phyloP scores from a whole-genome alignment of 768 basidiomycete species.

The Mycena vitilis region DNA sequence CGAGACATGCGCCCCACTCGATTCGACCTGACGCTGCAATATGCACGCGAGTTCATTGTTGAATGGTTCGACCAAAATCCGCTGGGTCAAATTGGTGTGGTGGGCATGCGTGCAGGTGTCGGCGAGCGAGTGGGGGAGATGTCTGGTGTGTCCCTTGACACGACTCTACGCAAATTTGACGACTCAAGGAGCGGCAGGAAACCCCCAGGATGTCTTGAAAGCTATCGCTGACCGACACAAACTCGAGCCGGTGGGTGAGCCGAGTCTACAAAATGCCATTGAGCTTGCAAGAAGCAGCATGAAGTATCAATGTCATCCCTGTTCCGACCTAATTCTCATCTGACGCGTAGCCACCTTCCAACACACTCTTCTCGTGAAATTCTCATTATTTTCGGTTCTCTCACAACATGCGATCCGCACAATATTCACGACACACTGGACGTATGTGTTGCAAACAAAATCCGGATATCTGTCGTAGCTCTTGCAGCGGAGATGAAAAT shows the following conservation, averaged over 20 bases:
- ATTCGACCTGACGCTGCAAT: conserved; percentile 91
- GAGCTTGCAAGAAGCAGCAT: conserved; percentile 96
- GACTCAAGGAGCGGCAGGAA: conserved; percentile 65
- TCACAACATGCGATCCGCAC: conserved; percentile 97
- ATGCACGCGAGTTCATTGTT: conserved; percentile 88
- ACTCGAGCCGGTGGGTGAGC: conserved; percentile 91
- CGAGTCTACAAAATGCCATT: conserved; percentile 96
- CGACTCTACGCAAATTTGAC: conserved; percentile 17
- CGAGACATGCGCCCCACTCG: conserved; percentile 96
- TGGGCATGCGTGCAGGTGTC: conserved; percentile 91
- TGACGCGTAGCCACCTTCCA: conserved; percentile 84
- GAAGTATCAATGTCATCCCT: conserved; percentile 63
- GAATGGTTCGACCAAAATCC: conserved; percentile 99
- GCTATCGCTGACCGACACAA: conserved; percentile 87
- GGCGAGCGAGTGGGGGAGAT: conserved; percentile 93
- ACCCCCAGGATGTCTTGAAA: conserved; percentile 95
- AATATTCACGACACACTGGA: conserved; percentile 96
- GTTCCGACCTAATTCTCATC: conserved; percentile 7
- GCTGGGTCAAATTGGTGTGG: conserved; percentile 94
- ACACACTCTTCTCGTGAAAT: conserved; percentile 97
- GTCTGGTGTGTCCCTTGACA: conserved; percentile 71
- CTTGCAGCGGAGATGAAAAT: conserved; percentile 99
- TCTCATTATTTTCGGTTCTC: conserved; percentile 91
- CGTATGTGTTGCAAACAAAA: conserved; percentile 82
- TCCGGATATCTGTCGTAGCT: conserved; percentile 93